These are phyloP conservation scores for Leccinum fuscescens DNA, from an alignment of 1,284 basidiomycete species.

Conservation along the genomic window DNA sequence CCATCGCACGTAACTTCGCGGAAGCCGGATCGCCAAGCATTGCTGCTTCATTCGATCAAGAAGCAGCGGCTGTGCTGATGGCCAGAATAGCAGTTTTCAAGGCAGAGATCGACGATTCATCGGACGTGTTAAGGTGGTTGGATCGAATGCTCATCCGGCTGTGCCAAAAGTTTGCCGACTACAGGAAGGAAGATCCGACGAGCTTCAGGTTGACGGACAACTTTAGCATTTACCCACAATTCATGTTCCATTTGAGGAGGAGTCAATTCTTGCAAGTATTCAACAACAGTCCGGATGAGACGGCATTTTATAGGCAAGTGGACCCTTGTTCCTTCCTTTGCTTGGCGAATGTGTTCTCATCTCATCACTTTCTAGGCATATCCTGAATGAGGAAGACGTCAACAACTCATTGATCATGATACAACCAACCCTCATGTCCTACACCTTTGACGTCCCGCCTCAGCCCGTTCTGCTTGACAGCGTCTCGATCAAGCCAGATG, in stretches of 20 bases:
- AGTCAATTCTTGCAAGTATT: slow-evolving; percentile 99
- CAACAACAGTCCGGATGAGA: slow-evolving; percentile 99
- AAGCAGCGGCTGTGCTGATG: slow-evolving; percentile 98
- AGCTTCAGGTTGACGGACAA: slow-evolving; percentile 93
- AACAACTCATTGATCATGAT: slow-evolving; percentile 99
- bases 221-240: slow-evolving; percentile 99
- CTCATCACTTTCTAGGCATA: slow-evolving; percentile 58
- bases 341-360: slow-evolving; percentile 4
- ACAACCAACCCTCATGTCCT: slow-evolving; percentile 99
- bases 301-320: slow-evolving; percentile 90
- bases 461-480: slow-evolving; percentile 97
- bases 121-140: slow-evolving; percentile 96
- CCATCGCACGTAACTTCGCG: slow-evolving; percentile 95
- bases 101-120: slow-evolving; percentile 98
- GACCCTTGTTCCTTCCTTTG: neutral
- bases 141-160: slow-evolving; percentile 98
- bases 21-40: slow-evolving; percentile 94
- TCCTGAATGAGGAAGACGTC: slow-evolving; percentile 96
- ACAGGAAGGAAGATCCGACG: slow-evolving; percentile 95
- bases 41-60: slow-evolving; percentile 95
- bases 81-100: slow-evolving; percentile 99
- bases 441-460: slow-evolving; percentile 87
- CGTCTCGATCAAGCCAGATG: slow-evolving; percentile 96
- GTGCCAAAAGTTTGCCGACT: slow-evolving; percentile 99
- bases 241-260: slow-evolving; percentile 99